Evolutionary conservation across 495 filamentous ascomycete species (phyloP), one percentile per base, ranked within the genome.

Genomic region (Aspergillus campestris): DNA sequence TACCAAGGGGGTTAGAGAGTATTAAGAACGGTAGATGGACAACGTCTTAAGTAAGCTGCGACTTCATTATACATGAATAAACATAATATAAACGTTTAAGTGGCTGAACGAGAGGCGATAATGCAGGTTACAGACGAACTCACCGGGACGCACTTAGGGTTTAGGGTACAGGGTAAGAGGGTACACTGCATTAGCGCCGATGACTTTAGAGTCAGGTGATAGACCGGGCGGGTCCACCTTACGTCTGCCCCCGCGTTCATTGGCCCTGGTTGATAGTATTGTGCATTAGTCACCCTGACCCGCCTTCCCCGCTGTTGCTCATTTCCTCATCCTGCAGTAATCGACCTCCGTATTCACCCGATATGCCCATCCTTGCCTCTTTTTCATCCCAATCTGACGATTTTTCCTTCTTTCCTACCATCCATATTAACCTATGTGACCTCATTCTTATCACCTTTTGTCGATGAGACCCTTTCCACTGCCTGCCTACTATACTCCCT

Each of bases 281-380:
- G 9, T 41, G 38, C 45, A 47, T 44, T 32, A 47, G 40, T 31
- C 24, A 12, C 47, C 34, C 18, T 24, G 18, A 24, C 18, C 18
- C 18, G 18, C 38, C 24, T 44, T 38, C 47, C 40, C 47, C 35
- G 41, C 47, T 44, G 47, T 24, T 24, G 18, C 41, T 40, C 36
- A 37, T 10, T 30, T 40, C 36, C 45, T 39, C 15, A 42, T 31
- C 18, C 31, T 42, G 40, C 3, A 7, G 9, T 28, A 14, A 29
- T 40, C 30, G 29, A 7, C 32, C 35, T 51, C 49, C 57, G 54
- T 40, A 4, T 35, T 53, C 42, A 34, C 49, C 56, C 59, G 56
- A 51, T 51, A 38, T 45, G 28, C 48, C 38, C 38, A 24, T 51
- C 49, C 11, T 33, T 51, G 39, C 27, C 38, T 24, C 42, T 30